Conservation (phyloP, 2,329 filamentous ascomycete species). For the Nothopassalora personata region DNA sequence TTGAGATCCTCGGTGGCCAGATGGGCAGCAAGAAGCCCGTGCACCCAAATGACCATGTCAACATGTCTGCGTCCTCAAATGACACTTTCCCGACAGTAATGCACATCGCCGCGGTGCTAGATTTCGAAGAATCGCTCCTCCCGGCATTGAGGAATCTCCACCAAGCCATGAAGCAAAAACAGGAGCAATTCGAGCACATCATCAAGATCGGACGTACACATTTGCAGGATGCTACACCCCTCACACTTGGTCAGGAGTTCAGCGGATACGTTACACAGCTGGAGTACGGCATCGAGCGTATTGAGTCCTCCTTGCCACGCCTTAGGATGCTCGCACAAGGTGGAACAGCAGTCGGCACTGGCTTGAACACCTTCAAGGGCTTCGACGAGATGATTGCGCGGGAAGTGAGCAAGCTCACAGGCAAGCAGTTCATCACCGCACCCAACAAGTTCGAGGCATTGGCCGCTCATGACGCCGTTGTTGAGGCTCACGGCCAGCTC, state of each 20-base stretch:
- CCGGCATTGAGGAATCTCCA: constrained; percentile 78
- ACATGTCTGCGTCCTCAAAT: constrained; percentile 98
- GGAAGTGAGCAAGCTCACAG: constrained; percentile 88
- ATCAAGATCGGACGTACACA: constrained; percentile 99
- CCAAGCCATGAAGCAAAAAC: constrained; percentile 79
- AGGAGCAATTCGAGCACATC: constrained; percentile 82
- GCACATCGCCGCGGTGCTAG: constrained; percentile 96
- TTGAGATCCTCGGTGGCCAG: constrained; percentile 88
- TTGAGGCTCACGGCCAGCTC: constrained; percentile 86
- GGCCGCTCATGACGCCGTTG: constrained; percentile 90
- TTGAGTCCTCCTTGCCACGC: constrained; percentile 76
- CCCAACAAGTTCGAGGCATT: constrained; percentile 99
- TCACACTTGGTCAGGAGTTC: constrained; percentile 96
- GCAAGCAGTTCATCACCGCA: constrained; percentile 87
- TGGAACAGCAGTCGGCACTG: constrained; percentile 93
- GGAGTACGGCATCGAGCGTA: constrained; percentile 80
- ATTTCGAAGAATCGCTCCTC: constrained; percentile 79
- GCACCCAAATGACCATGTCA: constrained; percentile 99
- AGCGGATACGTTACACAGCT: constrained; percentile 95
- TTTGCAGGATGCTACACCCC: constrained; percentile 90
- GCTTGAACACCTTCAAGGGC: constrained; percentile 94
- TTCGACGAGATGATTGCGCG: constrained; percentile 90
- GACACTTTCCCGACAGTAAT: constrained; percentile 99
- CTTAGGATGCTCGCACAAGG: constrained; percentile 86
- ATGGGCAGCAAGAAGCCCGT: constrained; percentile 98